Evolutionary conservation across 2,329 filamentous ascomycete genomes (phyloP), one percentile per base, ranked within the genome.

Genomic region (Monascus ruber): DNA sequence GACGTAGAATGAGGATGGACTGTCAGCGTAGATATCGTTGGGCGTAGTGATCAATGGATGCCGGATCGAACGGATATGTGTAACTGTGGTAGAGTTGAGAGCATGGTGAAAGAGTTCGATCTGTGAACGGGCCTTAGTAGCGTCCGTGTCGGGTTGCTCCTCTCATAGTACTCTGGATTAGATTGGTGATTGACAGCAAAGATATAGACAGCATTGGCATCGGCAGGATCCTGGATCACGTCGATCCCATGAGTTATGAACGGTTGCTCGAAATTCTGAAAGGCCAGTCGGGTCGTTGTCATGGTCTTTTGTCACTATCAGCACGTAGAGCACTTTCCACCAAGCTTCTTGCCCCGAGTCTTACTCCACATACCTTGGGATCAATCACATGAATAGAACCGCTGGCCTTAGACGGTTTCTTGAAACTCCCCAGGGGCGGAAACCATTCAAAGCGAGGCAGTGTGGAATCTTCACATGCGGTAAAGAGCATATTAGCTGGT

Each of bases 191-290:
- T 81, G 36, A 81, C 55, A 0, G 72, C 76, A 39, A 74, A 75
- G 34, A 81, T 72, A 46, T 76, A 80, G 5, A 80, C 70, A 0
- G 71, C 52, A 24, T 62, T 51, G 6, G 55, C 29, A 2, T 49
- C 48, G 2, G 65, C 48, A 0, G 66, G 68, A 43, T 78, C 73
- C 3, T 62, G 53, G n/a, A 76, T 64, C 5, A 81, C 63, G 42
- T 77, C 74, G 43, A 81, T 75, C 1, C 77, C 77, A 45, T 81
- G 77, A 0, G 76, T 76, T 5, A 72, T 50, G 36, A 79, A 77
- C 0, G 73, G 64, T 0, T 65, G 65, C 1, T 66, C 42, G 44
- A 79, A 80, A 38, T 70, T 66, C 5, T 69, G 58, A 10, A 79
- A 65, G 0, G 49, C 44, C 3, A 81, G 60, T 24, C 68, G 63